Evolutionary conservation across 2,329 filamentous ascomycete species (phyloP).

Genomic region (Epichloe sylvatica): DNA sequence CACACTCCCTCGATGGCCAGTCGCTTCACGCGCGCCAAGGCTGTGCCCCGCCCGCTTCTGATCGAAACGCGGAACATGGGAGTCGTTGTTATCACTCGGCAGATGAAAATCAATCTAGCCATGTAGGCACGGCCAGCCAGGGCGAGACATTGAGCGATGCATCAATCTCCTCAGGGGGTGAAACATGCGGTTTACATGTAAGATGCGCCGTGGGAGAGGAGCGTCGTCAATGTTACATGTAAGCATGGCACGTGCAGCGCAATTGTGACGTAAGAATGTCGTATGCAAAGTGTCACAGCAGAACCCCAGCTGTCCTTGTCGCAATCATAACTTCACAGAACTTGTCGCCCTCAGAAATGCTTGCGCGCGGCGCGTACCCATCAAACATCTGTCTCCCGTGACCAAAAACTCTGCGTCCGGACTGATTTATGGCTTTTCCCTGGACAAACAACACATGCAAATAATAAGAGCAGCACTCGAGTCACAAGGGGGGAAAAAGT

Average conservation of each 20-base stretch:
- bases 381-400: no score
- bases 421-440: no score
- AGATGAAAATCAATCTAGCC: not conserved
- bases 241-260: not conserved
- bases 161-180: not conserved
- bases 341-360: not conserved
- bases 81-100: not conserved
- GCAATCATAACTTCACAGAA: not conserved
- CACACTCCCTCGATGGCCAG: no score
- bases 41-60: no score
- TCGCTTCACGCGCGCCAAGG: no score
- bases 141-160: not conserved
- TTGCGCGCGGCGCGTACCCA: no score
- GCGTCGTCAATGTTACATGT: not conserved
- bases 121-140: not conserved
- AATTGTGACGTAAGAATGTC: conserved; percentile 4
- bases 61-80: no score
- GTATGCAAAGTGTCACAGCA: not conserved
- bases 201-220: not conserved
- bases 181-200: not conserved
- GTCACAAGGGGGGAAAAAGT: not conserved
- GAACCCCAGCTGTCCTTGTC: no score
- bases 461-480: no score
- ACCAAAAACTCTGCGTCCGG: no score
- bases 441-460: no score